Percentiles rank a stretch among this genome's conserved stretches.
These are phyloP conservation scores for Microdochium nivale DNA, from an alignment of 2,329 filamentous ascomycete species.

Conservation along the genomic window DNA sequence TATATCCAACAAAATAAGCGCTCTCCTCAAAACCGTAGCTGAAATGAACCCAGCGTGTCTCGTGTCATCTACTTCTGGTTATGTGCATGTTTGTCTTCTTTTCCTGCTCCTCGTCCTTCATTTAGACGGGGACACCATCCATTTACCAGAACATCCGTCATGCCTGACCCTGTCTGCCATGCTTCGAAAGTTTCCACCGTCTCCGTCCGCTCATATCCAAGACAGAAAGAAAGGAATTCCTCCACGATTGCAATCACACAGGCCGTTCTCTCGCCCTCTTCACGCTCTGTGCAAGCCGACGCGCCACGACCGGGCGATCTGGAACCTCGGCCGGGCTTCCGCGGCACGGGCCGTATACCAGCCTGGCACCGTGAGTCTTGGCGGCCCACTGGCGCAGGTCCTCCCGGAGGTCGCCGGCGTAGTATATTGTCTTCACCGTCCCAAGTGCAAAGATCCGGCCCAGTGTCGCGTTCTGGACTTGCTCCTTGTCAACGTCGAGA, in stretches of 20 bases:
- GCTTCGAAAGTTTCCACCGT: too few relatives aligned
- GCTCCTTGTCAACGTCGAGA: conserved; percentile 13
- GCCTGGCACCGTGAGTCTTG: conserved; percentile 6
- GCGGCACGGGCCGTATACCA: conserved; percentile 5
- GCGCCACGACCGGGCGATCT: not conserved
- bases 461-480: conserved; percentile 9
- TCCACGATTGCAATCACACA: not conserved
- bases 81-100: too few relatives aligned
- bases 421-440: conserved; percentile 14
- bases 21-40: too few relatives aligned
- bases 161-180: too few relatives aligned
- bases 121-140: too few relatives aligned
- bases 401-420: conserved; percentile 2
- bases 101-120: too few relatives aligned
- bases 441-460: conserved; percentile 10
- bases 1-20: too few relatives aligned
- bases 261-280: not conserved
- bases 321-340: not conserved
- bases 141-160: too few relatives aligned
- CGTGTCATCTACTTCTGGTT: too few relatives aligned
- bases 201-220: too few relatives aligned
- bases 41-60: too few relatives aligned
- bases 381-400: conserved; percentile 13
- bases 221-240: too few relatives aligned
- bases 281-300: not conserved